phyloP scores from a whole-genome alignment of 306 rosid species.

The Lagenaria siceraria region DNA sequence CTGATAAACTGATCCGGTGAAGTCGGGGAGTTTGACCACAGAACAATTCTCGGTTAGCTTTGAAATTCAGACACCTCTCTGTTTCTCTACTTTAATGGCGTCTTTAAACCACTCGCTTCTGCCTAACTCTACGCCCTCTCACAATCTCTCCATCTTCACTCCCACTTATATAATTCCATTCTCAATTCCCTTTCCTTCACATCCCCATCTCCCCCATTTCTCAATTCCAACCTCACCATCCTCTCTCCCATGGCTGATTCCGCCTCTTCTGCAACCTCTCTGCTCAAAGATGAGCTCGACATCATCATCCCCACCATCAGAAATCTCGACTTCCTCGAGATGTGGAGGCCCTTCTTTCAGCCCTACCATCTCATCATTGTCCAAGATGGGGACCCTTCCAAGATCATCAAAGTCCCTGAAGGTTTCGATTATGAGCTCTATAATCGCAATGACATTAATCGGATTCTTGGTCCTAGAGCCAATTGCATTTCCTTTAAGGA shows the following conservation, averaged over 20 bases:
- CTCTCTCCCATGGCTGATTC: constrained; percentile 16
- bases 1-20: background rate
- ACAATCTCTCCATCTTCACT: constrained; percentile 15
- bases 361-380: constrained; percentile 80
- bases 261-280: constrained; percentile 18
- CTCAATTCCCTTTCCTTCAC: background rate
- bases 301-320: constrained; percentile 83
- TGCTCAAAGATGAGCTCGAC: constrained; percentile 69
- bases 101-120: constrained; percentile 8
- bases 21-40: constrained; percentile 8
- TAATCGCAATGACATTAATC: constrained; percentile 70
- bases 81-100: background rate
- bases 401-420: constrained; percentile 57
- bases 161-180: constrained; percentile 19
- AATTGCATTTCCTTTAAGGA: constrained; percentile 85
- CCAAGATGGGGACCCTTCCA: constrained; percentile 84
- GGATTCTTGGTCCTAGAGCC: constrained; percentile 61
- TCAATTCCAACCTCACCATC: background rate
- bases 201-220: background rate
- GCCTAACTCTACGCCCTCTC: constrained; percentile 27
- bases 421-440: constrained; percentile 84
- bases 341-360: constrained; percentile 78
- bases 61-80: constrained; percentile 27
- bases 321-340: constrained; percentile 79
- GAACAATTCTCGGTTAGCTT: constrained; percentile 24